Evolutionary conservation across 345 rosid genomes (phyloP), one percentile per base, ranked within the genome.

Genomic region (Odontarrhena argentea): DNA sequence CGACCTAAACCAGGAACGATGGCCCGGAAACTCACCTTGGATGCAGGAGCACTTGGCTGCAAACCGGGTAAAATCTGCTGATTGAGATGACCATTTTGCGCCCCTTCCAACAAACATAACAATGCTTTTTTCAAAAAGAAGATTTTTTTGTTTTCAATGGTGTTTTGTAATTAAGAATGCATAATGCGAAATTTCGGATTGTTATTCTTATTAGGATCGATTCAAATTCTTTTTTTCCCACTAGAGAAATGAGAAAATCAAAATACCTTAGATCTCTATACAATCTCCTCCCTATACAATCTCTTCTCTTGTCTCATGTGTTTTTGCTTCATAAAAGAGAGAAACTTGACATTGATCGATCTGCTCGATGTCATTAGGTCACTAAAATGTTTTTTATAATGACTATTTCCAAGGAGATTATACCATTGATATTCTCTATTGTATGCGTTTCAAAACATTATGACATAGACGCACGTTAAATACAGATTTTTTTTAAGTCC

Each of bases 41-140:
- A 46, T 9, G 68, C 91, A 1, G 93, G 91, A 44, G 70, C 75
- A 40, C 84, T 89, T 61, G 30, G 74, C 11, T 89, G 96, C 68
- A 10, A 6, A 18, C 41, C 1, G 1, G 65, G 65, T 14, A 46
- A 47, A 44, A 70, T 74, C 1, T 78, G 78, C 65, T 74, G 74
- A 75, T 24, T 51, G 2, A 24, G 46, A 41, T 13, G 30, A 71
- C 44, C 61, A 43, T 68, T 25, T 55, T 51, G 45, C 32, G 35
- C n/a, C 50, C 58, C 43, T 26, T 54, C 53, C 49, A 14, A 43
- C 34, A 51, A 44, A 30, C 43, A 61, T 32, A 40, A 37, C 55
- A 30, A 36, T 37, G 51, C 63, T 37, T 51, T 24, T 24, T 13
- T 35, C 63, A 15, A 38, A 26, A 44, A 10, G 35, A 22, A 24